Evolutionary conservation across 2,329 filamentous ascomycete genomes (phyloP), one percentile per base, ranked within the genome.

Genomic region (Ceratocystis ficicola): DNA sequence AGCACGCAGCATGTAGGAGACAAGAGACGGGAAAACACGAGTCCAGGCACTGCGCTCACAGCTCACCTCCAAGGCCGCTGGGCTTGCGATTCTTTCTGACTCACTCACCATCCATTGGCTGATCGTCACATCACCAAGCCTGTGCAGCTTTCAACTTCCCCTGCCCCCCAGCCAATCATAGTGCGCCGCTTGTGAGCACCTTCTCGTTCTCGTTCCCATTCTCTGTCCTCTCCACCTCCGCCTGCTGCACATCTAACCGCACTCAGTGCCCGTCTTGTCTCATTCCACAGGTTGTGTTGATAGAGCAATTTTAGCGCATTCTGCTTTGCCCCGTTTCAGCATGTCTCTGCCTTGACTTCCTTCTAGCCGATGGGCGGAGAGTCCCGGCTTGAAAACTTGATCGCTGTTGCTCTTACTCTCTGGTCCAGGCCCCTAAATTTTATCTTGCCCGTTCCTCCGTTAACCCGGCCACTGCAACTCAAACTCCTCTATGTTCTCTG

Each of bases 321-420:
- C 52, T 57, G 22, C 22, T 28, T 28, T 28, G 25, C 25, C 52
- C 15, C 4, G 22, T 25, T 15, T 25, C 46, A 50, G 46, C 17
- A 22, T 48, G 3, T 5, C 44, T 8, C n/a, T 41, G 20, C 6
- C 7, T 22, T 20, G 44, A 28, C 52, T 44, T 61, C 64, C 64
- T 59, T 61, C 64, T 8, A 65, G 44, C 64, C 64, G 64, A 61
- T 61, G 22, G 36, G 44, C 64, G 64, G 64, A 32, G 64, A 65
- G 52, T 60, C 41, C 41, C 64, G 64, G 63, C 36, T 48, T 62
- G 60, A 44, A 17, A 28, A 50, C 46, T 28, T 25, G 12, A 12
- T 28, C 22, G 17, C 25, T 55, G 17, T 25, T 17, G 7, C 20
- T 12, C 20, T 25, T 55, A 15, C 8, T 55, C n/a, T 48, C 44